Base-by-base conservation (phyloP, 495 filamentous ascomycete species). In the Cercophora samala region DNA sequence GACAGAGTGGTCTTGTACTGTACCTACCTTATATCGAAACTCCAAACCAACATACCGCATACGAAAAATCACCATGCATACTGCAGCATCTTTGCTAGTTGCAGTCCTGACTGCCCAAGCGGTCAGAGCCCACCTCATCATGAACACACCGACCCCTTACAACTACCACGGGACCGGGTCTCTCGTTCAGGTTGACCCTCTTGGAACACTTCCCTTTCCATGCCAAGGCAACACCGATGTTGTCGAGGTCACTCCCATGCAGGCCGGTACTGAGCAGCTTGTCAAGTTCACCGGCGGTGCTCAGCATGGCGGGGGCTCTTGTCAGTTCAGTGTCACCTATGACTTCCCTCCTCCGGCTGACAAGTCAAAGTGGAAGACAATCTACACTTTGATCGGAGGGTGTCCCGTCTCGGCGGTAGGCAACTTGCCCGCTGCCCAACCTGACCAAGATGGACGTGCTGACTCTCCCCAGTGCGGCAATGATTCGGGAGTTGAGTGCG, bases 261-360 rank as follows among this genome's bases (percentile, higher is more conserved):
- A 76, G 0, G 68, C 78, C 15, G 89, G 89, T n/a, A 74, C 78
- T 21, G 70, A 74, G 0, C 83, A 88, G 68, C 69, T 72, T 0
- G 78, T 91, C 15, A 74, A 76, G 11, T 87, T 90, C 77, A 78
- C 77, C 2, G 87, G 87, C 0, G 75, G 75, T 25, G 93, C 93
- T 1, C 85, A 86, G 24, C 93, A 97, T 77, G 89, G 88, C 62
- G 93, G 93, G 60, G 93, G 93, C 2, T 93, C 90, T 5, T 96
- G 93, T 76, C 93, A 97, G 74, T 81, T 97, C 69, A 83, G 86
- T 13, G 78, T 97, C 63, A 92, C 92, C 6, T 90, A 91, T 69
- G 92, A 95, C 70, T 70, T 73, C 26, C 76, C 83, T 2, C 86
- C 87, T 1, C 78, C 82, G 58, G 76, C 80, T 64, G 81, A 79